Percentiles rank a stretch among this genome's conserved stretches.
These are phyloP conservation scores for Globisporangium yorkense DNA, from an alignment of 352 stramenopile genomes.

Conservation along the genomic window DNA sequence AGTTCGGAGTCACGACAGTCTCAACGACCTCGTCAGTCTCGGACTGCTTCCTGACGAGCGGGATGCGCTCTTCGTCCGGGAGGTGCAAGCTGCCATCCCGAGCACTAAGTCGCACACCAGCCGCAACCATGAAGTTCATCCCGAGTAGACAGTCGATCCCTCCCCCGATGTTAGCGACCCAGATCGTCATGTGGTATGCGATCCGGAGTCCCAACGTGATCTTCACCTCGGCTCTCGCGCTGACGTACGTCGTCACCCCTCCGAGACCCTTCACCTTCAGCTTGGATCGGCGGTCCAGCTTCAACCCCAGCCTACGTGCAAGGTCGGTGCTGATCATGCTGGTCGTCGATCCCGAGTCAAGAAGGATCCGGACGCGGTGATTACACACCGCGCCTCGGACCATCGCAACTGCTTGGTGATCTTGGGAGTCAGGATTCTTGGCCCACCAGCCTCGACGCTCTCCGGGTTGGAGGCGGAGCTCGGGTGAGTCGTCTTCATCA, in stretches of 20 bases:
- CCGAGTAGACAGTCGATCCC: conserved; percentile 22
- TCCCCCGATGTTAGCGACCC: conserved; percentile 19
- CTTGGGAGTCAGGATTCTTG: too few relatives aligned
- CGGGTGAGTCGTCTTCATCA: too few relatives aligned
- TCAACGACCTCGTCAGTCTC: too few relatives aligned
- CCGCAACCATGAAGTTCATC: conserved; percentile 24
- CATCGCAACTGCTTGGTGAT: too few relatives aligned
- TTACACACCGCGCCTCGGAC: conserved; percentile 13
- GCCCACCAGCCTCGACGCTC: too few relatives aligned
- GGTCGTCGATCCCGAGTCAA: conserved; percentile 17
- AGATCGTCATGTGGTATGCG: conserved; percentile 18
- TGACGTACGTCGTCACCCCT: conserved; percentile 14
- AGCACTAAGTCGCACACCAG: conserved; percentile 12
- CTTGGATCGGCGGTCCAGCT: not conserved
- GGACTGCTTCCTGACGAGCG: not conserved
- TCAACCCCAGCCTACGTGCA: conserved; percentile 19
- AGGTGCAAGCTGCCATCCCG: conserved; percentile 7
- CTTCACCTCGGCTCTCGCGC: conserved; percentile 6
- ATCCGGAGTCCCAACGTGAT: conserved; percentile 18
- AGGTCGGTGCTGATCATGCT: conserved; percentile 25
- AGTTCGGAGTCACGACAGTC: too few relatives aligned
- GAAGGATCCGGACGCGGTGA: conserved; percentile 7
- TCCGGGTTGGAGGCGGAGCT: too few relatives aligned
- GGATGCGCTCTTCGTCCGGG: conserved; percentile 1
- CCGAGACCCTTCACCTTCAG: conserved; percentile 7